Evolutionary conservation across 148 eudicot genomes (phyloP), one percentile per base, ranked within the genome.

Genomic region (Drosera capensis): DNA sequence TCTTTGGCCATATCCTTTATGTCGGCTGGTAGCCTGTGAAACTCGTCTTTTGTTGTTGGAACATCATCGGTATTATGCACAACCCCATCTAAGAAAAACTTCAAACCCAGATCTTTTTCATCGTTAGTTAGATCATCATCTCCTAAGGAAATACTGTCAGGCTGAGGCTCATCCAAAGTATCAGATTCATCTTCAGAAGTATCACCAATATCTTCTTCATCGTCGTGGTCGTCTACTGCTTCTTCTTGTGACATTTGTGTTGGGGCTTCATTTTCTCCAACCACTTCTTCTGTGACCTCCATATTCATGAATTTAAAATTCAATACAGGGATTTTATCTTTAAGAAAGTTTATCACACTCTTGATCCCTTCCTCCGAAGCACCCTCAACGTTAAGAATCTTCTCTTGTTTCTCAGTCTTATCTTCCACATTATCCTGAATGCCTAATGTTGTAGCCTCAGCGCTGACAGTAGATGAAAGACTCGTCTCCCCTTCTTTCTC

Each of bases 281-380:
- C 51, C 24, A 65, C 73, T 64, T 65, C 64, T 7, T 75, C 94
- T 23, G 51, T 56, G 18, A 73, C 70, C 52, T 57, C 69, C n/a
- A 81, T 53, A 42, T 76, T 72, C 78, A 68, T 71, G 35, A 80
- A 75, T 59, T 85, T 81, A 20, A 90, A 57, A 55, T 85, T 90
- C 50, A 90, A 59, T 45, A 79, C 94, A 23, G 99, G 99, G 41
- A 90, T 85, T 72, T 79, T 90, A 43, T 81, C 93, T 74, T 79
- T 92, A n/a, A 92, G 78, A 67, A 81, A 92, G 61, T 85, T 92
- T 53, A 92, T 61, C 50, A 85, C 99, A 48, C 79, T 81, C 59
- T 59, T 71, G 58, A 90, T 73, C 51, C 99, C 95, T 43, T 90
- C 95, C 64, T 82, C 99, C 40, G 94, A 78, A 40, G 67, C 94